A percentile compares a stretch with the other conserved stretches of the same genome.
These are phyloP conservation scores for Metarhizium sp. DNA, from an alignment of 2,329 filamentous ascomycete genomes.

Conservation along the genomic window DNA sequence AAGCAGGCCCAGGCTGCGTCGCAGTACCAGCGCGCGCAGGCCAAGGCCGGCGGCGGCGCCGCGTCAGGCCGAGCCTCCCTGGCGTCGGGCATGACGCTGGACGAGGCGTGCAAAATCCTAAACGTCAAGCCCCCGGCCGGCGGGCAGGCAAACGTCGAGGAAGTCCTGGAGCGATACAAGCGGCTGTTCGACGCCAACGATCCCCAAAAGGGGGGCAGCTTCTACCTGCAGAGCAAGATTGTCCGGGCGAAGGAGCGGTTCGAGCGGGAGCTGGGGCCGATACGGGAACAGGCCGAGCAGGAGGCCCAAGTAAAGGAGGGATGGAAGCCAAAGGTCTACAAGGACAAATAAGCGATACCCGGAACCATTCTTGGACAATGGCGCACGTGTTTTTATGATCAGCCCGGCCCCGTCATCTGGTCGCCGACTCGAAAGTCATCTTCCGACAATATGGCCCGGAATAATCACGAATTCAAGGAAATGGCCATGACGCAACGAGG, in stretches of 20 bases:
- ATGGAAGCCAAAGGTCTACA: constrained; percentile 93
- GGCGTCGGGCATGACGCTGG: constrained; percentile 73
- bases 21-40: constrained; percentile 67
- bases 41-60: constrained; percentile 49
- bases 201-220: constrained; percentile 89
- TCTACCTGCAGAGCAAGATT: constrained; percentile 97
- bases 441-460: background rate
- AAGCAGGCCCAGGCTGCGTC: constrained; percentile 86
- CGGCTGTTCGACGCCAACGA: constrained; percentile 90
- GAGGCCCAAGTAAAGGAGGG: constrained; percentile 76
- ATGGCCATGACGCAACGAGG: background rate
- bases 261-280: constrained; percentile 72
- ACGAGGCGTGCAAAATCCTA: constrained; percentile 94
- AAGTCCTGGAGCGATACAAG: constrained; percentile 84
- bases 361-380: too few species aligned
- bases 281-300: constrained; percentile 58
- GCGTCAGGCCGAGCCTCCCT: constrained; percentile 41
- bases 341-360: constrained; percentile 51
- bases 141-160: constrained; percentile 68
- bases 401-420: too few species aligned
- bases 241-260: constrained; percentile 84
- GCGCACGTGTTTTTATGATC: too few species aligned
- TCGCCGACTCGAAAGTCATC: background rate
- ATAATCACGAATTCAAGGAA: background rate
- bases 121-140: constrained; percentile 78